Evolutionary conservation across 176 grass and related monocot genomes (phyloP), one percentile per base, ranked within the genome.

Genomic region (Carex parvula): DNA sequence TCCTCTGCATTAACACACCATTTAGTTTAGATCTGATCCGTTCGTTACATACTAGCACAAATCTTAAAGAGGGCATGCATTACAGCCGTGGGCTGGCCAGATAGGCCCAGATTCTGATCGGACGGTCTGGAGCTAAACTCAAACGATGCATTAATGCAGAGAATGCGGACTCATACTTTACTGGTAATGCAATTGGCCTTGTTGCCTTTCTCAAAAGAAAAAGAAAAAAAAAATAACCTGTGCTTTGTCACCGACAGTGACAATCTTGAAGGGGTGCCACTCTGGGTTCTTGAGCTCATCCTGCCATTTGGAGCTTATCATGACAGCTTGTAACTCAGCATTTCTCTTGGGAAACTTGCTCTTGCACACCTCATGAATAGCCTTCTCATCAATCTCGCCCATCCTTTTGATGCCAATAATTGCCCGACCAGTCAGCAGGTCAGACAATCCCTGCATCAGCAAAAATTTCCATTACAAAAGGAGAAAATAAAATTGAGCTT

Each of bases 211-310:
- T 50, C 42, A 44, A 44, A 44, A 42, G 8, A 42, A 42, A 42
- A 7, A 6, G 8, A 44, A 6, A 42, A 42, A 44, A 1, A 44
- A 44, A 44, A 10, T 46, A 80, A 97, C 94, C 94, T 91, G 83
- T 39, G 0, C 3, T 65, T 91, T 79, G 57, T 80, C 88, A 75
- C 87, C 66, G 53, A 79, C 48, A 30, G 54, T 3, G 9, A 90
- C 50, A 26, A 98, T 63, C 74, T 87, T 88, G 64, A 93, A 98
- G 72, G 95, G 92, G 83, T 91, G 89, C 92, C 95, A 98, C 18
- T 87, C 87, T 39, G 92, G 87, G 15, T 91, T 82, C 41, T 60
- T 94, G 60, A 92, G n/a, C 83, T 94, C 89, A 71, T 87, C 39
- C 56, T 94, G 89, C 95, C 92, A 98, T 41, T 93, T 85, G 17